phyloP scores from a whole-genome alignment of 2,329 filamentous ascomycete species.

The Huntiella decipiens region DNA sequence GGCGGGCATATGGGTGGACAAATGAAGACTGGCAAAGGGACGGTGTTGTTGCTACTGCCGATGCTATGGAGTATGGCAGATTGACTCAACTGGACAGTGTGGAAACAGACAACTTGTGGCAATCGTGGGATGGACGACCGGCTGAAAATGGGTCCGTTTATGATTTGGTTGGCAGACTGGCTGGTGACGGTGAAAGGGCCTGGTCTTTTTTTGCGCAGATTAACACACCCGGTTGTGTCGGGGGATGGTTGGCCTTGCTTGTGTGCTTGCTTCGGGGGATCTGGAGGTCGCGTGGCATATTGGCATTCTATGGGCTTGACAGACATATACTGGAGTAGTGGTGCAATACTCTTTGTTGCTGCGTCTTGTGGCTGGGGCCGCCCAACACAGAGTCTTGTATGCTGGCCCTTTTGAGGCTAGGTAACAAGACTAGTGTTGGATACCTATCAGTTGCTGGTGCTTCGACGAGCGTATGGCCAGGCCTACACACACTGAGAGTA shows the following conservation, averaged over 20 bases:
- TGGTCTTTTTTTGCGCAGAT: neutral
- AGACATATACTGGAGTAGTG: slow-evolving; percentile 5
- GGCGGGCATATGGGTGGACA: too few relatives aligned
- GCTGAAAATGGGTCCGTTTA: too few relatives aligned
- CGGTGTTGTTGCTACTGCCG: too few relatives aligned
- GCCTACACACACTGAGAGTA: slow-evolving; percentile 1
- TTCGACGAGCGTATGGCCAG: neutral
- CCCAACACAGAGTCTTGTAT: neutral
- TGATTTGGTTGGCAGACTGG: too few relatives aligned
- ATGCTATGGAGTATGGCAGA: too few relatives aligned
- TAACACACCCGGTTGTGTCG: neutral
- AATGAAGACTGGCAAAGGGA: too few relatives aligned
- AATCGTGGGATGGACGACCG: too few relatives aligned
- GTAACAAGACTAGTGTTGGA: neutral
- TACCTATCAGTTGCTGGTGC: neutral
- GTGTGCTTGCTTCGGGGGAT: slow-evolving; percentile 5
- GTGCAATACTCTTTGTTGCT: neutral
- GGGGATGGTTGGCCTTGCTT: slow-evolving; percentile 3
- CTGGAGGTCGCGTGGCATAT: slow-evolving; percentile 4
- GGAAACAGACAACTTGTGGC: too few relatives aligned
- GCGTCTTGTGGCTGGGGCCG: neutral
- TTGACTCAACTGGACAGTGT: too few relatives aligned
- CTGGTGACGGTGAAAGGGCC: too few relatives aligned
- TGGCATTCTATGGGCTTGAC: slow-evolving; percentile 6
- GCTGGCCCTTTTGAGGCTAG: neutral